Evolutionary conservation across 2,329 filamentous ascomycete species (phyloP).

Genomic region (Biscogniauxia marginata): DNA sequence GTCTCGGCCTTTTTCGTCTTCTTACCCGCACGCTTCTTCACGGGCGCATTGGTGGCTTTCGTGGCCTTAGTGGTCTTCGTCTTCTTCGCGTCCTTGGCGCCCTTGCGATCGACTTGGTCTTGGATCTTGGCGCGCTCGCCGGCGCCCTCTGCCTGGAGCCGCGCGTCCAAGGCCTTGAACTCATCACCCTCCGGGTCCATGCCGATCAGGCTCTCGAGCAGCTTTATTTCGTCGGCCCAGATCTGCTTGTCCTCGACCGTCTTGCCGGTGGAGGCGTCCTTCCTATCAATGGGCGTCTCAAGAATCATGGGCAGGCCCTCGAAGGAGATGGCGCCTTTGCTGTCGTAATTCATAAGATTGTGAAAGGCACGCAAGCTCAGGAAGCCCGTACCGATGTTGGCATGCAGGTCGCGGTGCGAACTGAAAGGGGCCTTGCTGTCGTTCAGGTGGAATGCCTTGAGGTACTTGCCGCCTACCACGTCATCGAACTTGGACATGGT

Average conservation of each 20-base stretch:
- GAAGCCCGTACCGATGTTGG: constrained; percentile 95
- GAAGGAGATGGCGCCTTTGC: constrained; percentile 44
- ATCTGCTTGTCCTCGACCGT: constrained; percentile 74
- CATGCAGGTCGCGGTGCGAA: constrained; percentile 85
- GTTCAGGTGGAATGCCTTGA: constrained; percentile 87
- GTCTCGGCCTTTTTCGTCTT: constrained; percentile 26
- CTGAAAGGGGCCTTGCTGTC: constrained; percentile 88
- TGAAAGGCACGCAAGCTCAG: constrained; percentile 89
- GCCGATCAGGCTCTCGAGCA: constrained; percentile 83
- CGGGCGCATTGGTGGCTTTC: constrained; percentile 14
- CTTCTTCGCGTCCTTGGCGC: constrained; percentile 55
- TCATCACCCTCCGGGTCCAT: constrained; percentile 75
- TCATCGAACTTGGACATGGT: constrained; percentile 77
- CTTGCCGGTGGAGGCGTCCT: constrained; percentile 60
- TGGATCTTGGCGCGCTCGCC: constrained; percentile 72
- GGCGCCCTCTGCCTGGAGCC: constrained; percentile 66
- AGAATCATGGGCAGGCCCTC: constrained; percentile 84
- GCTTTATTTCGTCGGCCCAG: constrained; percentile 93
- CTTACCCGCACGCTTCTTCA: constrained; percentile 14
- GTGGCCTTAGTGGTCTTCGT: constrained; percentile 31
- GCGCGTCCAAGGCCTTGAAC: constrained; percentile 64
- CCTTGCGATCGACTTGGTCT: constrained; percentile 76
- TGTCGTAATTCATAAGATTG: constrained; percentile 78
- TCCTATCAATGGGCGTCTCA: constrained; percentile 87
- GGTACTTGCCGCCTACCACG: constrained; percentile 73